These are phyloP conservation scores for Collybiopsis confluens DNA, from an alignment of 768 basidiomycete species.

Conservation along the genomic window DNA sequence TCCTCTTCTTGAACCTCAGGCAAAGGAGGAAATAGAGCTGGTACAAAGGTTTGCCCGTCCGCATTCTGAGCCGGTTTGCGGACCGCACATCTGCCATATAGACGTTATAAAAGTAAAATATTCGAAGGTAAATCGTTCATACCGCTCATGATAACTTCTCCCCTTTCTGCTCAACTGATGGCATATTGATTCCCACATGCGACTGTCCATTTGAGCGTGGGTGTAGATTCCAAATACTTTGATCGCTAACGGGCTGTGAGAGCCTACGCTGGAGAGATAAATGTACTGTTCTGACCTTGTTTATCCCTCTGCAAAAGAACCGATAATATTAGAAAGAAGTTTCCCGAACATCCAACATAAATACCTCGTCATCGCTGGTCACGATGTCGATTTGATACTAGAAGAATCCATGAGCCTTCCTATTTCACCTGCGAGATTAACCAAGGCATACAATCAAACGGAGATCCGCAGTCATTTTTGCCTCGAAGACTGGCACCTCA, in stretches of 20 bases:
- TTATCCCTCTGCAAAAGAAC: conserved; percentile 14
- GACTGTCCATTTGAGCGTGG: conserved; percentile 38
- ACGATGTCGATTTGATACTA: conserved; percentile 19
- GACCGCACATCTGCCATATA: conserved; percentile 38
- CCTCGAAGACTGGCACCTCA: conserved; percentile 61
- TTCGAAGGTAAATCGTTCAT: not conserved
- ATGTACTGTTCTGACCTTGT: conserved; percentile 13
- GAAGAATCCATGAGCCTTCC: too few relatives aligned
- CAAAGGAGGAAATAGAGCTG: conserved; percentile 46
- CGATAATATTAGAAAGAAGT: not conserved
- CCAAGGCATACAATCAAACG: conserved; percentile 42
- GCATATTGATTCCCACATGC: conserved; percentile 44
- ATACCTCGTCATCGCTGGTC: conserved; percentile 19
- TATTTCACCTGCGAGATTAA: not conserved
- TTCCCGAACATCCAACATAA: not conserved
- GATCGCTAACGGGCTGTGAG: conserved; percentile 27
- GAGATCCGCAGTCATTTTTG: conserved; percentile 56
- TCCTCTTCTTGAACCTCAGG: conserved; percentile 23
- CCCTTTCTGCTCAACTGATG: conserved; percentile 38
- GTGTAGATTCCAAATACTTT: conserved; percentile 49
- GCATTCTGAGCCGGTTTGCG: conserved; percentile 29
- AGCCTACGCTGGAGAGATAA: not conserved
- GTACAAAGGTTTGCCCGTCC: conserved; percentile 41
- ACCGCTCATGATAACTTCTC: conserved; percentile 53
- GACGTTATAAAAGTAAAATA: not conserved